Percentiles rank a stretch among this genome's conserved stretches.
Conservation (phyloP, 371 early-diverging fungal genomes). For the Rhizopus microsporus region DNA sequence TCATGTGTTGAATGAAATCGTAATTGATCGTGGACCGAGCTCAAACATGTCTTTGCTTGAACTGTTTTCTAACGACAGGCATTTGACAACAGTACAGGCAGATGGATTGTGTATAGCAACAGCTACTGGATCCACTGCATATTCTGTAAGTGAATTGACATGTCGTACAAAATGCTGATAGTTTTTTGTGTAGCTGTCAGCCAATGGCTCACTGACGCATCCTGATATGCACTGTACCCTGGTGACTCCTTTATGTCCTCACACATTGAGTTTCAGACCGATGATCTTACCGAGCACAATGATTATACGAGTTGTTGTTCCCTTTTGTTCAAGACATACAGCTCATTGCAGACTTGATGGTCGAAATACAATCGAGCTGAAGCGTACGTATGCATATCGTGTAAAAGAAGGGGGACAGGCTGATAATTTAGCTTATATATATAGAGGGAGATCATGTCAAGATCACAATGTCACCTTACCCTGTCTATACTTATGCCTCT, state of each 20-base stretch:
- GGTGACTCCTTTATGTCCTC: conserved; percentile 95
- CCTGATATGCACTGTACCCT: conserved; percentile 90
- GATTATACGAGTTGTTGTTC: conserved; percentile 75
- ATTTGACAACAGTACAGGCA: conserved; percentile 83
- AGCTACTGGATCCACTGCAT: conserved; percentile 95
- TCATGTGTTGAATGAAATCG: conserved; percentile 76
- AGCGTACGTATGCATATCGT: conserved; percentile 42
- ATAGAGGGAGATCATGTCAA: conserved; percentile 86
- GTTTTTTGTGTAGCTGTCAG: conserved; percentile 63
- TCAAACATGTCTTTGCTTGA: conserved; percentile 89
- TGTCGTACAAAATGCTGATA: conserved; percentile 19
- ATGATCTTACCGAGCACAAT: conserved; percentile 90
- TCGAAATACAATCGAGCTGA: conserved; percentile 79
- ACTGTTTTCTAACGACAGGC: conserved; percentile 84
- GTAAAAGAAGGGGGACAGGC: neutral
- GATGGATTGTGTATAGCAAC: conserved; percentile 93
- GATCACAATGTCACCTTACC: conserved; percentile 81
- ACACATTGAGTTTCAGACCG: conserved; percentile 91
- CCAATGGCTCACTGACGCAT: conserved; percentile 93
- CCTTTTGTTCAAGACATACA: conserved; percentile 66
- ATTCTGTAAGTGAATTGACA: conserved; percentile 61
- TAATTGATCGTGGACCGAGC: conserved; percentile 87
- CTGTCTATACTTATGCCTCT: conserved; percentile 71
- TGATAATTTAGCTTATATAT: neutral
- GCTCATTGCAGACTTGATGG: conserved; percentile 92